phyloP scores from a whole-genome alignment of 441 rosid species.

The Gossypium laxum region DNA sequence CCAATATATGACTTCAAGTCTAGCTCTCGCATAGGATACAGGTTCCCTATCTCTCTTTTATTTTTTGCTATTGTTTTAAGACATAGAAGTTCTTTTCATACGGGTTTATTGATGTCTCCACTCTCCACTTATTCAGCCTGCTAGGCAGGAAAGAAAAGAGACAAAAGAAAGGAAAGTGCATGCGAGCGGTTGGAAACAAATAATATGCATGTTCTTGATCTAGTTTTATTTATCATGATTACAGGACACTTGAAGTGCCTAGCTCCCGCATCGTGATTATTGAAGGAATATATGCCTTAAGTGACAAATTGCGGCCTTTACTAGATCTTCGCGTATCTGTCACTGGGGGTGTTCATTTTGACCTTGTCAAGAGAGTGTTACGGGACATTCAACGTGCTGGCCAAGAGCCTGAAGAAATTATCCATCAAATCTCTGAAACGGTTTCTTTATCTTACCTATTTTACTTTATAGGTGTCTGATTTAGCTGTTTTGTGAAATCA shows the following conservation, averaged over 20 bases:
- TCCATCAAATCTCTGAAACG: slow-evolving; percentile 95
- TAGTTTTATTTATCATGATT: slow-evolving; percentile 16
- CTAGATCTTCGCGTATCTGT: slow-evolving; percentile 95
- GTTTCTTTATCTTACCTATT: slow-evolving; percentile 30
- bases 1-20: slow-evolving; percentile 91
- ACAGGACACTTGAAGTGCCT: slow-evolving; percentile 82
- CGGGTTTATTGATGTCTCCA: slow-evolving; percentile 13
- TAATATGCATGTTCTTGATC: slow-evolving; percentile 11
- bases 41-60: slow-evolving; percentile 34
- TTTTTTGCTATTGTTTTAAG: slow-evolving; percentile 8
- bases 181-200: background rate
- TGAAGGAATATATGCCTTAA: slow-evolving; percentile 89
- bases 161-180: background rate
- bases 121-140: slow-evolving; percentile 4
- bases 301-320: slow-evolving; percentile 73
- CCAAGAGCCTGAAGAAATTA: slow-evolving; percentile 94
- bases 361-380: slow-evolving; percentile 90
- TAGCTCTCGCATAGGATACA: slow-evolving; percentile 76
- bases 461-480: slow-evolving; percentile 8
- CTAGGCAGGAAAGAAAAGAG: background rate
- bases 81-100: slow-evolving; percentile 1
- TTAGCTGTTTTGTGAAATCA: slow-evolving; percentile 11
- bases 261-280: slow-evolving; percentile 80
- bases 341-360: slow-evolving; percentile 93
- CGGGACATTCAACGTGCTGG: slow-evolving; percentile 94